Evolutionary conservation across 2,329 filamentous ascomycete species (phyloP).

Genomic region (Huntiella abstrusa): DNA sequence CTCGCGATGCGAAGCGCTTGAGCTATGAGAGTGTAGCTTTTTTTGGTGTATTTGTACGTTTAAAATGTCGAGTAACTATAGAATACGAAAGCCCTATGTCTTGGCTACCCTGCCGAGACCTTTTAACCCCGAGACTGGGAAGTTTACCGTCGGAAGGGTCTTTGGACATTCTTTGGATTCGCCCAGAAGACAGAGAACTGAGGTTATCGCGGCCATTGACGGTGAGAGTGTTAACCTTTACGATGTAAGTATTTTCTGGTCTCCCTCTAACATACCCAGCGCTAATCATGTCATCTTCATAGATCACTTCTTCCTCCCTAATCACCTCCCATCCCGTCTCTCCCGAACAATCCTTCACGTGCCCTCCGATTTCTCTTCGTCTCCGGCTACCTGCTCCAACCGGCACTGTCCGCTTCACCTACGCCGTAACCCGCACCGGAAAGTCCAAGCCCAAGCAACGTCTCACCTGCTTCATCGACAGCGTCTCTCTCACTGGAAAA

Average conservation of each 20-base stretch:
- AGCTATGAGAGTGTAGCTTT: neutral
- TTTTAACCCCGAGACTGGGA: constrained; percentile 27
- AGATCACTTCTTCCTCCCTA: constrained; percentile 42
- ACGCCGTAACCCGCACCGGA: constrained; percentile 34
- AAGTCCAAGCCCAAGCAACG: constrained; percentile 22
- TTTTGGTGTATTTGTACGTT: neutral
- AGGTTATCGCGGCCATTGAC: constrained; percentile 44
- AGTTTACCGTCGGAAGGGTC: constrained; percentile 40
- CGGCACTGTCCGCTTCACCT: constrained; percentile 39
- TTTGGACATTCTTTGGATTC: constrained; percentile 37
- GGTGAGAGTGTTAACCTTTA: constrained; percentile 48
- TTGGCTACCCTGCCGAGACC: constrained; percentile 40
- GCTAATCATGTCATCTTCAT: constrained; percentile 12
- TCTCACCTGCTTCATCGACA: constrained; percentile 41
- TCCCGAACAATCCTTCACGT: constrained; percentile 44
- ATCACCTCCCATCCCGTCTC: constrained; percentile 50
- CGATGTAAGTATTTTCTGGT: constrained; percentile 29
- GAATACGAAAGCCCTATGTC: constrained; percentile 45
- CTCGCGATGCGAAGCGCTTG: neutral
- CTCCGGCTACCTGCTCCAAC: constrained; percentile 28
- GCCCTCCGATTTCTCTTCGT: constrained; percentile 39
- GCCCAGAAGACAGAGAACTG: constrained; percentile 43
- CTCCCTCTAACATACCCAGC: constrained; percentile 1
- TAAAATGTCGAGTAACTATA: constrained; percentile 38
- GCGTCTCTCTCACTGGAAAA: constrained; percentile 30